Evolutionary conservation across 2,329 filamentous ascomycete species (phyloP).

Genomic region (Pseudogymnoascus pannorum): DNA sequence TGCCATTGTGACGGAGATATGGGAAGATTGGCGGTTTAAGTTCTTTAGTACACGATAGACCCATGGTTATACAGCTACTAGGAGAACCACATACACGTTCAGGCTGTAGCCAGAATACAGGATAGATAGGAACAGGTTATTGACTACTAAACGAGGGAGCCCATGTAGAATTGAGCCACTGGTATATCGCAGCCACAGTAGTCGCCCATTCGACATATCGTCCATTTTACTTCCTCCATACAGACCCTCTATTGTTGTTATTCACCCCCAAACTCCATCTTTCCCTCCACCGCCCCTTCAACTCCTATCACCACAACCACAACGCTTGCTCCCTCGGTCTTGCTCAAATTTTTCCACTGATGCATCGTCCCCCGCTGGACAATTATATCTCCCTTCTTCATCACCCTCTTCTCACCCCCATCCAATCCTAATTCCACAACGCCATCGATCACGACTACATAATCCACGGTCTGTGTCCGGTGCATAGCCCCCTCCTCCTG

Average conservation of each 20-base stretch:
- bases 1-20: not conserved
- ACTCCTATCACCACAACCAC: constrained; percentile 29
- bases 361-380: constrained; percentile 37
- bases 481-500: constrained; percentile 28
- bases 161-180: not conserved
- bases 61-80: not conserved
- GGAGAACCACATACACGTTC: not conserved
- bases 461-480: constrained; percentile 35
- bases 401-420: constrained; percentile 31
- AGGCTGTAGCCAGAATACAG: not conserved
- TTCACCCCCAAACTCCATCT: constrained; percentile 7
- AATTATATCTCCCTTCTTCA: constrained; percentile 32
- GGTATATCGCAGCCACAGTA: no score
- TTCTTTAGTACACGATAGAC: not conserved
- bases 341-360: constrained; percentile 34
- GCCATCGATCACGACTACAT: constrained; percentile 32
- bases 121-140: not conserved
- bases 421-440: constrained; percentile 33
- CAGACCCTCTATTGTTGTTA: not conserved
- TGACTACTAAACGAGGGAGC: not conserved
- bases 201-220: no score
- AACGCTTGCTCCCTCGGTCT: constrained; percentile 30
- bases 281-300: not conserved
- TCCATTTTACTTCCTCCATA: not conserved
- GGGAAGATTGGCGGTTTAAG: not conserved